Base-by-base conservation (phyloP, 1,284 basidiomycete species). In the Pyrrhoderma noxium region DNA sequence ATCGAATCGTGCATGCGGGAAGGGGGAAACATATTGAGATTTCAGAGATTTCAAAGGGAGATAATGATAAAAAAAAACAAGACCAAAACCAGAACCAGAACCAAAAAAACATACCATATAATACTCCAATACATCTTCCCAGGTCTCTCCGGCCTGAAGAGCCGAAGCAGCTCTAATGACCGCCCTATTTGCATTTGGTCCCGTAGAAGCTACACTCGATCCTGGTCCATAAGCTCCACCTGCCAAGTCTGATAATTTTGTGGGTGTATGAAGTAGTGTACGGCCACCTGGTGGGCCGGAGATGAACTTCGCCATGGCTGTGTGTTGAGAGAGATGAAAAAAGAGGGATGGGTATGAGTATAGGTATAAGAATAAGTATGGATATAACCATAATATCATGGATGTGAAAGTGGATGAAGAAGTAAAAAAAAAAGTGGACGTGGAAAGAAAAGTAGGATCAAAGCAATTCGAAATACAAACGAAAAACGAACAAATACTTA, bases 141-240 rank as follows among this genome's bases (percentile, higher is more conserved):
- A 93, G 1, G 89, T 93, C 65, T 94, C 92, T 21, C 92, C 92
- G 0, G 89, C 85, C 3, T 85, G 83, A 16, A 80, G 79, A 23
- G 90, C 85, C 34, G 82, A 69, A 14, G 87, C 87, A 2, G 93
- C 93, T 64, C 87, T 87, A 56, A 96, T 86, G 8, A 89, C 85
- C 16, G 90, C 79, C 45, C 82, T 71, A 23, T 79, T 70, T 0
- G 77, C 74, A 60, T 89, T 90, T 21, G 75, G 60, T 5, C 87
- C 90, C 0, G 91, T 93, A 0, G 89, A 91, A 1, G 90, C 90
- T 18, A 90, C 88, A 53, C 90, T 93, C 2, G 95, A 91, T 46
- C 94, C 93, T 11, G 90, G 89, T 0, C 96, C 95, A 62, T 89
- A 99, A 8, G 91, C 80, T 1, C 95, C 96, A 13, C 94, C 95